Percentiles rank a stretch among this genome's conserved stretches.
Conservation (phyloP, 257 asterid genomes). For the Scutellaria baicalensis region DNA sequence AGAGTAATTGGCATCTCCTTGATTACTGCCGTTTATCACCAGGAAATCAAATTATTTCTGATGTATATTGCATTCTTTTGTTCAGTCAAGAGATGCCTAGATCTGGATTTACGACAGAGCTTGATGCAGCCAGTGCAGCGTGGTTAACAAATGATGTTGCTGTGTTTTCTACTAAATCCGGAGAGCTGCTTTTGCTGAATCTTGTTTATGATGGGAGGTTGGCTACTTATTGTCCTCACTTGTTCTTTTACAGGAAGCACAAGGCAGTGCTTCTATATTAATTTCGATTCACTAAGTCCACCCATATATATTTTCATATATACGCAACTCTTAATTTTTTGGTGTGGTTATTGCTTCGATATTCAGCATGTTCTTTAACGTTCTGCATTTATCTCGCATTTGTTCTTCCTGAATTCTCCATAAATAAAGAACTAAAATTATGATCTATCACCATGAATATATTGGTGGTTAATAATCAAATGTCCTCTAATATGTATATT, state of each 20-base stretch:
- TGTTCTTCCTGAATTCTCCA: neutral
- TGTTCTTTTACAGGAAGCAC: constrained; percentile 5
- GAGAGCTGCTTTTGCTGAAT: constrained; percentile 87
- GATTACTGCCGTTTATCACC: neutral
- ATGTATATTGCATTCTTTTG: constrained; percentile 2
- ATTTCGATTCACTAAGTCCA: neutral
- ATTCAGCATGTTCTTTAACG: neutral
- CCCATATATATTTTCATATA: neutral
- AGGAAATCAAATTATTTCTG: constrained; percentile 8
- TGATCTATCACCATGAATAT: neutral
- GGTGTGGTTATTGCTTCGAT: neutral
- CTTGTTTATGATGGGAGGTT: constrained; percentile 95
- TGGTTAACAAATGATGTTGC: constrained; percentile 96
- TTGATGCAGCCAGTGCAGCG: constrained; percentile 86
- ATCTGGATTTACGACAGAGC: constrained; percentile 74
- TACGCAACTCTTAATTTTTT: neutral
- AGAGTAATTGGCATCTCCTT: constrained; percentile 1
- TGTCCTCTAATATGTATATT: neutral
- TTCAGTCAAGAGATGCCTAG: constrained; percentile 82
- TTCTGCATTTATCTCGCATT: constrained; percentile 2
- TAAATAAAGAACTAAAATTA: neutral
- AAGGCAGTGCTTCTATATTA: neutral
- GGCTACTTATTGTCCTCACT: constrained; percentile 17
- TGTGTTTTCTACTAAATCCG: constrained; percentile 82
- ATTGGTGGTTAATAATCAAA: neutral